phyloP scores from a whole-genome alignment of 352 stramenopile genomes.

The Pythium dissotocum region DNA sequence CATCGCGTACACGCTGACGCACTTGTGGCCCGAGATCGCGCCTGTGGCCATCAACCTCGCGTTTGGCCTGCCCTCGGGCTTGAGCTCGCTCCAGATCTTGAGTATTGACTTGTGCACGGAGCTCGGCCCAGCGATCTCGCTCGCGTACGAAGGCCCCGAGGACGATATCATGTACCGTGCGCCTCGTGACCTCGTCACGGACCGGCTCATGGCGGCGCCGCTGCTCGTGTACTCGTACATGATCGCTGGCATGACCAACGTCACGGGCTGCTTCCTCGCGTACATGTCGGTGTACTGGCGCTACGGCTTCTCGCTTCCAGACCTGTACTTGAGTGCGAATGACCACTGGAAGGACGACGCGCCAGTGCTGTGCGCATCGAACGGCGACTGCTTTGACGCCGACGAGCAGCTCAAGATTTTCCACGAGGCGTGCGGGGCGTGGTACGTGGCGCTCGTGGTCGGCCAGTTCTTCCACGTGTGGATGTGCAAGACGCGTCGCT shows the following conservation, averaged over 20 bases:
- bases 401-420: conserved; percentile 54
- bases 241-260: conserved; percentile 83
- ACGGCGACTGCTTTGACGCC: conserved; percentile 36
- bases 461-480: conserved; percentile 85
- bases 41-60: conserved; percentile 73
- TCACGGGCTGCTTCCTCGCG: conserved; percentile 39
- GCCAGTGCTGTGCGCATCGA: conserved; percentile 28
- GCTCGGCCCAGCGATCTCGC: conserved; percentile 86
- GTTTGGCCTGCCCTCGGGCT: conserved; percentile 71
- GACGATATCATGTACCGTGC: conserved; percentile 79
- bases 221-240: conserved; percentile 86
- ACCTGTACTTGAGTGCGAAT: conserved; percentile 42
- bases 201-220: conserved; percentile 77
- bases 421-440: conserved; percentile 59
- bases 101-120: conserved; percentile 89
- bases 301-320: conserved; percentile 37
- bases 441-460: conserved; percentile 71
- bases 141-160: conserved; percentile 84
- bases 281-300: conserved; percentile 42
- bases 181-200: conserved; percentile 64
- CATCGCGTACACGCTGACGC: conserved; percentile 90
- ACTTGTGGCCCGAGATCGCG: conserved; percentile 82
- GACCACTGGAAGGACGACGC: conserved; percentile 31
- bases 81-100: conserved; percentile 90
- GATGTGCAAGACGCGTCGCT: conserved; percentile 83